phyloP scores from a whole-genome alignment of 129 eudicot species.

The Glebionis coronaria region DNA sequence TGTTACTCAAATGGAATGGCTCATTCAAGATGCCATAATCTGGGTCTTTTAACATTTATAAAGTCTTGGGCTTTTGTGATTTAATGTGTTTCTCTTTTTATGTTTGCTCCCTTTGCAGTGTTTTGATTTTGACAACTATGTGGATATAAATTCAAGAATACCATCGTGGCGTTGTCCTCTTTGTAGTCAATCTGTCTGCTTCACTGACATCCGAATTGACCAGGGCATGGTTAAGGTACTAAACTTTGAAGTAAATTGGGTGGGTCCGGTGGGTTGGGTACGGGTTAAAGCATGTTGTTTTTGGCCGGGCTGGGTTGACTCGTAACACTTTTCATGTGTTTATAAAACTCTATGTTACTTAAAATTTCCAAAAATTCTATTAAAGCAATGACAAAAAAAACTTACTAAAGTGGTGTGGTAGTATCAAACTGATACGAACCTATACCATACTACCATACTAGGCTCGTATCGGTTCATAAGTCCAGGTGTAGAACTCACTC shows the following conservation, averaged over 20 bases:
- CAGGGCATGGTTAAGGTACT: constrained; percentile 74
- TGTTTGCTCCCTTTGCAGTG: constrained; percentile 39
- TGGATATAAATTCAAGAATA: constrained; percentile 75
- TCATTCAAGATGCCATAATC: neutral
- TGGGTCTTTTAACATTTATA: neutral
- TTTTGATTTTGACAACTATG: constrained; percentile 74
- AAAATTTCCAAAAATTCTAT: neutral
- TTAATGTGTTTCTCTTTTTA: no score
- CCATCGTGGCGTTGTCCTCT: constrained; percentile 96
- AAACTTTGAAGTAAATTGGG: constrained; percentile 13
- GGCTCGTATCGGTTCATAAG: no score
- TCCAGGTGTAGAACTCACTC: no score
- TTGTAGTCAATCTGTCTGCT: constrained; percentile 77
- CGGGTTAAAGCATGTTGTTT: neutral
- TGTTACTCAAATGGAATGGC: neutral
- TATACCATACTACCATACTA: no score
- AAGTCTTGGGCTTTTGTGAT: no score
- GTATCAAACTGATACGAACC: no score
- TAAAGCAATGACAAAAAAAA: neutral
- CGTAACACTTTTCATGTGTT: neutral
- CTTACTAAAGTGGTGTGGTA: neutral
- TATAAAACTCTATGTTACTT: neutral
- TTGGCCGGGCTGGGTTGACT: neutral
- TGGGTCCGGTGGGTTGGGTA: neutral
- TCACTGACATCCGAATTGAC: constrained; percentile 69